Base-by-base conservation (phyloP, 1,284 basidiomycete genomes). In the Tausonia pullulans region DNA sequence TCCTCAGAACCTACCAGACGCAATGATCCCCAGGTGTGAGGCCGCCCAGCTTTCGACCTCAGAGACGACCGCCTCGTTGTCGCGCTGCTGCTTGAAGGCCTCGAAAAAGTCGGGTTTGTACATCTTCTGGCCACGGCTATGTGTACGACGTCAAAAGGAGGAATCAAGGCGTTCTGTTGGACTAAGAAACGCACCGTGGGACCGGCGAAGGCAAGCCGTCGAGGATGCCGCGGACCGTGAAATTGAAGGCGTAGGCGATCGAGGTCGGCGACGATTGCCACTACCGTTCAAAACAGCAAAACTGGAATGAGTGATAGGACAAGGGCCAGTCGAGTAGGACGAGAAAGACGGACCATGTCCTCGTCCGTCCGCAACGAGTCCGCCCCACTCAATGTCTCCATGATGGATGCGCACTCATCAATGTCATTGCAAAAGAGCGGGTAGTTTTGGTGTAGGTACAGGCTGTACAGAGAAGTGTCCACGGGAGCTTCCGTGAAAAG, bases 391-490 rank as follows among this genome's bases (percentile, higher is more conserved):
- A 98, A 76, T 72, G 84, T 84, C 45, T 97, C 93, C 27, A 85
- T 78, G 2, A 92, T 76, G 0, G 78, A 80, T 2, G 82, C 81
- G 67, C 86, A 86, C 67, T 98, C 80, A 4, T 94, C 89, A 0
- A 95, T 74, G 41, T 87, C 83, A 51, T 81, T 77, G 71, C 87
- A 91, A 73, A 91, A 98, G 61, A 86, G 84, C 0, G 86, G 82
- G 68, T 93, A 90, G 73, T 97, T 98, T 72, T 98, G 92, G 69
- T 98, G 93, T 3, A 95, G 81, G 74, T 97, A 99, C 4, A 95
- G 78, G 6, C 87, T 86, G 68, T 95, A 88, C 2, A 96, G 79
- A 0, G 88, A 88, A 0, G 90, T 84, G 74, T 98, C 94, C 55
- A 98, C 87, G 0, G 94, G 92, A 0, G 91, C 87, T 68, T 93